Evolutionary conservation across 352 stramenopile species (phyloP), one percentile per base, ranked within the genome.

Genomic region (Globisporangium emineosum): DNA sequence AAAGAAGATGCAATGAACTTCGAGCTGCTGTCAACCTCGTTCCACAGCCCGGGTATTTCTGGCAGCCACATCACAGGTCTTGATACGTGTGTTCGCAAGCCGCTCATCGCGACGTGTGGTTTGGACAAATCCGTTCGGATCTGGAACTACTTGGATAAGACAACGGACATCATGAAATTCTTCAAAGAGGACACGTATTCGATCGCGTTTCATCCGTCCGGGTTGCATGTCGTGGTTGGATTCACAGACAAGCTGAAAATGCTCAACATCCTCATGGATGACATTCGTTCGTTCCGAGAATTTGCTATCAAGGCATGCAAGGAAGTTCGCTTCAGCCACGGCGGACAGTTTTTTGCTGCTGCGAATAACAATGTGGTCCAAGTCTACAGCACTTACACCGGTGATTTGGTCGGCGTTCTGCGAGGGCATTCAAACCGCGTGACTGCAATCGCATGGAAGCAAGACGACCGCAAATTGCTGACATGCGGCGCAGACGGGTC

Each of bases 1-100:
- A 98, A 98, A 50, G 90, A 96, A 64, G 93, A 97, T 51, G 86
- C 86, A n/a, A 97, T 96, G 84, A 97, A 94, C 71, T 98, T 98
- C 70, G 90, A 97, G 51, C 71, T 96, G 2, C 72, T 98, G 8
- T 90, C 87, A 12, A 96, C 91, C 6, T 81, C 86, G 1, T 97
- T 98, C 47, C 93, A 98, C 64, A 73, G 73, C 0, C 86, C 90
- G 1, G 89, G 88, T 29, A 75, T 69, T 17, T 68, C 73, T 19
- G 83, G 84, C 9, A 73, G 74, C 12, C 81, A 93, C 42, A 96
- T 98, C 65, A 97, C 90, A 1, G 93, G 86, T n/a, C 78, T 98
- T 10, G 95, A 98, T 69, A 90, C 92, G 5, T 98, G 91, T 64
- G 78, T 97, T 32, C 86, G 94, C 29, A 98, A 98, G 63, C 93